These are phyloP conservation scores for Suhomyces sp. DNA, from an alignment of 805 yeast genomes.

Conservation along the genomic window DNA sequence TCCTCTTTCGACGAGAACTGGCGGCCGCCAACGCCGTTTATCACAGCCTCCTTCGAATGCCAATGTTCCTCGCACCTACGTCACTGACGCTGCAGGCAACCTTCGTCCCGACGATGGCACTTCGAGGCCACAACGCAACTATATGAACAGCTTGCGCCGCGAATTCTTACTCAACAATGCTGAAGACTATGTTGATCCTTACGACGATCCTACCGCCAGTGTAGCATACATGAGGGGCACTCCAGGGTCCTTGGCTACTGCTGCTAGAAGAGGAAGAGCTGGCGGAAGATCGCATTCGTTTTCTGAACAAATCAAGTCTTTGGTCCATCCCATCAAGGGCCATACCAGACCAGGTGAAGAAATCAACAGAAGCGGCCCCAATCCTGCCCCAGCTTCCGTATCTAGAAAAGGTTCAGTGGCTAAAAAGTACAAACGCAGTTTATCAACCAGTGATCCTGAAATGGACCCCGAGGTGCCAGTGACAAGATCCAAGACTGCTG, in stretches of 20 bases:
- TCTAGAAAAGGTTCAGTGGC: background rate
- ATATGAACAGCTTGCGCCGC: slow-evolving; percentile 15
- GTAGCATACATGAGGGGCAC: slow-evolving; percentile 12
- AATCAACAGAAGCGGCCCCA: background rate
- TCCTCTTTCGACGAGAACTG: background rate
- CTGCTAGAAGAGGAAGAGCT: slow-evolving; percentile 15
- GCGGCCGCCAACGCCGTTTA: background rate
- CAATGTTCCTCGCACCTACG: background rate
- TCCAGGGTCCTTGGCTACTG: slow-evolving; percentile 17
- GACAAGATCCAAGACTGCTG: slow-evolving; percentile 19
- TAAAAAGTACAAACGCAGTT: slow-evolving; percentile 4
- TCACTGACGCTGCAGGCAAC: background rate
- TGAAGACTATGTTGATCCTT: slow-evolving; percentile 13
- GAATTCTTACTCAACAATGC: slow-evolving; percentile 18
- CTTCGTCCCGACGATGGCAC: background rate
- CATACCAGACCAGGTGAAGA: background rate
- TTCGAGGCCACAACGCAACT: slow-evolving; percentile 5
- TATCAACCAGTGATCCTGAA: slow-evolving; percentile 5
- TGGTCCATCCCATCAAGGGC: slow-evolving; percentile 25
- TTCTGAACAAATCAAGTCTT: slow-evolving; percentile 27
- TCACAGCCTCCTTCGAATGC: background rate
- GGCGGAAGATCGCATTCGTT: slow-evolving; percentile 19
- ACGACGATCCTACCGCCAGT: slow-evolving; percentile 8
- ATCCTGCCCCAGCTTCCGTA: background rate
- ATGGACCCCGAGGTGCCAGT: slow-evolving; percentile 28